These are phyloP conservation scores for Viola odorata DNA, from an alignment of 345 rosid genomes.

Conservation along the genomic window DNA sequence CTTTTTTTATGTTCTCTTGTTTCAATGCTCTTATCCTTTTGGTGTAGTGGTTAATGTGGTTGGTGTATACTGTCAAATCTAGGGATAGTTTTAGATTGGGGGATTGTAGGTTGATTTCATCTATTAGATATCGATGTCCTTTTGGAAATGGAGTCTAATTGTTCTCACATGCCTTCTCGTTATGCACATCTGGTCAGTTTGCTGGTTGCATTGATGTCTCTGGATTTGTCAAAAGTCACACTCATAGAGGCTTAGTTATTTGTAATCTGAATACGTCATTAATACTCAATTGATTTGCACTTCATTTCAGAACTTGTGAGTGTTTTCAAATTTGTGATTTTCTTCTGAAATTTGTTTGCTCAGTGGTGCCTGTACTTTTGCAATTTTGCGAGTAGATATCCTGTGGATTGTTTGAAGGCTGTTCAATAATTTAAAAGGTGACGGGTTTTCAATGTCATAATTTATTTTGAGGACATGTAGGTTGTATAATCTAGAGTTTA, in stretches of 20 bases:
- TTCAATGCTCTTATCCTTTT: neutral
- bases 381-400: no score
- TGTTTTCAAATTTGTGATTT: no score
- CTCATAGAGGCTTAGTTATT: neutral
- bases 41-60: conserved; percentile 1
- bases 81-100: neutral
- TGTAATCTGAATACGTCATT: neutral
- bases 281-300: neutral
- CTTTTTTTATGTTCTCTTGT: neutral
- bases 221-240: neutral
- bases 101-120: neutral
- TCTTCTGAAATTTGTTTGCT: no score
- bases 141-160: neutral
- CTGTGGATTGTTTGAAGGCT: no score
- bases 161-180: neutral
- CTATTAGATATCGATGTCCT: neutral
- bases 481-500: no score
- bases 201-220: neutral
- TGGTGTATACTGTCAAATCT: neutral
- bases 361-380: no score
- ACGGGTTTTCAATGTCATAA: no score
- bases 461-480: no score
- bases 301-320: no score
- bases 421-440: no score
- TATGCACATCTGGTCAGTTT: no score